Evolutionary conservation across 192 early-diverging fungal species (phyloP).

Genomic region (Coemansia sp.): DNA sequence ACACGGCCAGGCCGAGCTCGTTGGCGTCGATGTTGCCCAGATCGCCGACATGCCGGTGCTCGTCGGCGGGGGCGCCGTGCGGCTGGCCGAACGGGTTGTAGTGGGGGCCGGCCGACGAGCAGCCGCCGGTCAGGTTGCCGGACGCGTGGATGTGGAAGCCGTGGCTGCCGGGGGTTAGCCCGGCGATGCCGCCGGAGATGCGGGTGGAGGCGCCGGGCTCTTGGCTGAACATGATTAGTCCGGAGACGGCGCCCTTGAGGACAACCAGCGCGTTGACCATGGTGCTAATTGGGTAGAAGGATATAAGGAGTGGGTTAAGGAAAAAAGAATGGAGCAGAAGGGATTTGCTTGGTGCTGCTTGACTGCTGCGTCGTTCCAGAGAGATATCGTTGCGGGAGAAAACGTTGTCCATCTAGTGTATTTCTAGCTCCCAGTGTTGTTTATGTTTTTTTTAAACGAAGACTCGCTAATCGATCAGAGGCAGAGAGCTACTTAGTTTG

Average conservation of each 20-base stretch:
- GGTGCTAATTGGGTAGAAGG: background rate
- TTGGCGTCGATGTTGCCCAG: slow-evolving; percentile 76
- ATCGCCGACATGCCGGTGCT: slow-evolving; percentile 81
- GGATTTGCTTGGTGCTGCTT: too few relatives aligned
- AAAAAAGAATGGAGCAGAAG: background rate
- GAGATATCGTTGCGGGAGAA: background rate
- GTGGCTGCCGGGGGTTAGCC: slow-evolving; percentile 68
- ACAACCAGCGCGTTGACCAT: background rate
- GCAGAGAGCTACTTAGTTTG: slow-evolving; percentile 19
- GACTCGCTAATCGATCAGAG: too few relatives aligned
- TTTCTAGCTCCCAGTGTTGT: too few relatives aligned
- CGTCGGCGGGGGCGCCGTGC: slow-evolving; percentile 72
- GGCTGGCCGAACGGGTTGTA: slow-evolving; percentile 74
- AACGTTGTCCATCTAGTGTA: too few relatives aligned
- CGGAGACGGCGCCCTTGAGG: background rate
- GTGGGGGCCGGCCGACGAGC: slow-evolving; percentile 78
- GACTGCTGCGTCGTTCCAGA: too few relatives aligned
- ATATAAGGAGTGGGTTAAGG: background rate
- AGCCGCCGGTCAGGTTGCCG: slow-evolving; percentile 68
- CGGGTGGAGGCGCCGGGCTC: background rate
- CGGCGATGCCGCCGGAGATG: slow-evolving; percentile 56
- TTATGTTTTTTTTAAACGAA: background rate
- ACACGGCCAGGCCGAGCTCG: slow-evolving; percentile 55
- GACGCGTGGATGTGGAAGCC: slow-evolving; percentile 87
- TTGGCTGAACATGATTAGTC: background rate